phyloP scores from a whole-genome alignment of 139 green algal species.

The Diplosphaera chodatii region DNA sequence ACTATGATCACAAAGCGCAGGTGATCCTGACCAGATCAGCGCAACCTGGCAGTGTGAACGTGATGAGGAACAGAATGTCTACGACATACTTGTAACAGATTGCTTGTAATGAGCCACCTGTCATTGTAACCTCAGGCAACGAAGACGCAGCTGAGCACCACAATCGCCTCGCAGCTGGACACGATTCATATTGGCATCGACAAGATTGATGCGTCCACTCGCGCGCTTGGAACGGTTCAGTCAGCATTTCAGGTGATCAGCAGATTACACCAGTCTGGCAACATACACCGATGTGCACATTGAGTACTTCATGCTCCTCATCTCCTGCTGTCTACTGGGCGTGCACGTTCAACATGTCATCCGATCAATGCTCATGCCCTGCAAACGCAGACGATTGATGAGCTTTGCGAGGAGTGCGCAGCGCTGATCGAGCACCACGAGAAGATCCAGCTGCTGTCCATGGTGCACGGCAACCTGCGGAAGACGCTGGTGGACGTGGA shows the following conservation, averaged over 20 bases:
- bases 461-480: slow-evolving; percentile 65
- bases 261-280: no score
- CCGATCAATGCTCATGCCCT: no score
- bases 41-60: no score
- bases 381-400: slow-evolving; percentile 34
- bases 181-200: slow-evolving; percentile 48
- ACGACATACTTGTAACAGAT: no score
- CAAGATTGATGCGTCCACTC: slow-evolving; percentile 31
- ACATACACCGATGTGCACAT: no score
- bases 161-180: slow-evolving; percentile 55
- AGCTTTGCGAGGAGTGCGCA: slow-evolving; percentile 66
- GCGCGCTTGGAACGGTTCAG: not conserved
- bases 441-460: slow-evolving; percentile 60
- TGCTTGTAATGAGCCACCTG: no score
- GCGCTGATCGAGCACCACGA: slow-evolving; percentile 69
- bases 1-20: slow-evolving; percentile 34
- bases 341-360: no score
- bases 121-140: slow-evolving; percentile 31
- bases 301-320: no score
- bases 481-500: slow-evolving; percentile 50
- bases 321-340: no score
- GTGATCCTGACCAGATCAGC: no score
- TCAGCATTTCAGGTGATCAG: not conserved
- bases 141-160: slow-evolving; percentile 44
- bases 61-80: no score